Percentiles rank a stretch among this genome's conserved stretches.
These are phyloP conservation scores for Hippophae gyantsensis DNA, from an alignment of 306 rosid genomes.

Conservation along the genomic window DNA sequence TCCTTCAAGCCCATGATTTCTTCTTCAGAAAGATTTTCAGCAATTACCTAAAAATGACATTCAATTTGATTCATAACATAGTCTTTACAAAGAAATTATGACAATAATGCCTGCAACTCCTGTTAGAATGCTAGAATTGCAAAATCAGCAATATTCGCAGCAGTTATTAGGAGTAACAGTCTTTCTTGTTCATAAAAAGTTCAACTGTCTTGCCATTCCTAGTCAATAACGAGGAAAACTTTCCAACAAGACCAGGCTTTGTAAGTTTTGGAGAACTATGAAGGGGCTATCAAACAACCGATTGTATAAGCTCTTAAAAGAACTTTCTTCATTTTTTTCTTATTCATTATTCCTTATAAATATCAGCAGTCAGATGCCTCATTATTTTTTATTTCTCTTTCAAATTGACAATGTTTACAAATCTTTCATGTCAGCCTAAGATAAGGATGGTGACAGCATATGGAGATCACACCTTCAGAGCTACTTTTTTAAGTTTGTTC, in stretches of 20 bases:
- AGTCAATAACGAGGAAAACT: no score
- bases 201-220: neutral
- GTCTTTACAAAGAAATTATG: neutral
- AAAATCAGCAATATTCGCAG: neutral
- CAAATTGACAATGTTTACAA: conserved; percentile 2
- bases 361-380: neutral
- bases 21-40: conserved; percentile 96
- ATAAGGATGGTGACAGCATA: conserved; percentile 1
- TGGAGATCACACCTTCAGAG: conserved; percentile 61
- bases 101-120: neutral
- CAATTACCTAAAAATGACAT: conserved; percentile 58
- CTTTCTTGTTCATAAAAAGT: neutral
- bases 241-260: no score
- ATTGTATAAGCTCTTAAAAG: neutral
- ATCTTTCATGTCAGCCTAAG: conserved; percentile 1
- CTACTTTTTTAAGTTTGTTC: conserved; percentile 97
- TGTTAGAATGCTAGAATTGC: neutral
- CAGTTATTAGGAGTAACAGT: neutral
- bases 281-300: no score
- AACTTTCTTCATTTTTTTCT: no score
- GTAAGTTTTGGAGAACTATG: no score
- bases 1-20: conserved; percentile 96
- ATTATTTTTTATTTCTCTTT: neutral
- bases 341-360: no score
- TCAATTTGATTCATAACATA: conserved; percentile 1